A percentile compares a stretch with the other conserved stretches of the same genome.
Evolutionary conservation across 2,329 filamentous ascomycete species (phyloP).

Genomic region (Neurospora crassa): DNA sequence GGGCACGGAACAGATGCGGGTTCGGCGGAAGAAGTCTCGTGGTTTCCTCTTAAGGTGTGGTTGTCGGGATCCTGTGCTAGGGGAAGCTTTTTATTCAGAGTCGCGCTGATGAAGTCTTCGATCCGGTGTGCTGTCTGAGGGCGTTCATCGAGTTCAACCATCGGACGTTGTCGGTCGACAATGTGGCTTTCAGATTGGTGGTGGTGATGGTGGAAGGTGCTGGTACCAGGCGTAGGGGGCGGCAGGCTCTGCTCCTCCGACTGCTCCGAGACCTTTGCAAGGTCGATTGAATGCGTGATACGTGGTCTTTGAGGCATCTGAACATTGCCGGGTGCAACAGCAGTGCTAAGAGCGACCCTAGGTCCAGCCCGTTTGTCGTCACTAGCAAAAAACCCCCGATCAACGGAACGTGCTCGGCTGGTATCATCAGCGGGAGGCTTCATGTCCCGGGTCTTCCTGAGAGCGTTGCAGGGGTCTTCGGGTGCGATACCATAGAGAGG

Average conservation of each 20-base stretch:
- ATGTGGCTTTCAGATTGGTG: slow-evolving; percentile 37
- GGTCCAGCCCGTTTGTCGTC: slow-evolving; percentile 56
- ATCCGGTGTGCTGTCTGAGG: slow-evolving; percentile 39
- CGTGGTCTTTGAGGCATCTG: slow-evolving; percentile 39
- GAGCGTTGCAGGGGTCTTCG: slow-evolving; percentile 34
- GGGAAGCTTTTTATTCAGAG: slow-evolving; percentile 4
- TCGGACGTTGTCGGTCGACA: slow-evolving; percentile 25
- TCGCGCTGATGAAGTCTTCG: slow-evolving; percentile 15
- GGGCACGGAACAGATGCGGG: slow-evolving; percentile 30
- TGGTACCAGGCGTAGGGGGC: slow-evolving; percentile 26
- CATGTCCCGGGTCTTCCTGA: slow-evolving; percentile 33
- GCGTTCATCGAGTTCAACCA: slow-evolving; percentile 31
- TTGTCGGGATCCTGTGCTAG: slow-evolving; percentile 23
- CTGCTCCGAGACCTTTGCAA: slow-evolving; percentile 8
- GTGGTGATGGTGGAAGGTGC: slow-evolving; percentile 31
- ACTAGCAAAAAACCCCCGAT: slow-evolving; percentile 47
- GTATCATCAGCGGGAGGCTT: slow-evolving; percentile 32
- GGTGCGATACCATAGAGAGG: slow-evolving; percentile 26
- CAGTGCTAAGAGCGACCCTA: slow-evolving; percentile 53
- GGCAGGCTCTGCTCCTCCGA: slow-evolving; percentile 2
- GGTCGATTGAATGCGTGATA: slow-evolving; percentile 15
- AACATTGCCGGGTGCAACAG: slow-evolving; percentile 51
- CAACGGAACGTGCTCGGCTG: slow-evolving; percentile 52
- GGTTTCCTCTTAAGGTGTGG: not conserved
- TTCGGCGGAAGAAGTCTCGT: slow-evolving; percentile 10